phyloP scores from a whole-genome alignment of 2,329 filamentous ascomycete genomes.

The Elsinoe perseae region DNA sequence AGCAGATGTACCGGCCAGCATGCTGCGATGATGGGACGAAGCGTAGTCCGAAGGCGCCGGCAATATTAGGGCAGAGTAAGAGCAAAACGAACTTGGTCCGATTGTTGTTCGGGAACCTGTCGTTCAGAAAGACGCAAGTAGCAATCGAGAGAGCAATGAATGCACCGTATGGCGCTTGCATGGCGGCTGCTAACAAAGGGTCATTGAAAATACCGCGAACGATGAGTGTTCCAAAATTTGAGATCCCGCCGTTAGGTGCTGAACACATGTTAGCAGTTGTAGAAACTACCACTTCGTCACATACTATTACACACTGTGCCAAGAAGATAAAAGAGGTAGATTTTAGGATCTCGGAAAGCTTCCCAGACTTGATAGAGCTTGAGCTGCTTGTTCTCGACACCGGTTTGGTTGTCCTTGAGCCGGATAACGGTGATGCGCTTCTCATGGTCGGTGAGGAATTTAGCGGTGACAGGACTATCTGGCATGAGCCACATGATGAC shows the following conservation, averaged over 20 bases:
- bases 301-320: slow-evolving; percentile 42
- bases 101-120: slow-evolving; percentile 26
- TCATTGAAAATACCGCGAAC: slow-evolving; percentile 50
- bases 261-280: neutral
- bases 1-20: slow-evolving; percentile 51
- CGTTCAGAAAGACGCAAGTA: slow-evolving; percentile 40
- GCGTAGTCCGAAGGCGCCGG: slow-evolving; percentile 51
- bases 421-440: slow-evolving; percentile 47
- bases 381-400: slow-evolving; percentile 49
- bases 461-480: slow-evolving; percentile 49
- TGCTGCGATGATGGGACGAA: slow-evolving; percentile 45
- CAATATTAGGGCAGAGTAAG: slow-evolving; percentile 51
- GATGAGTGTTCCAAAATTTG: slow-evolving; percentile 50
- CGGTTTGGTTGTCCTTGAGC: slow-evolving; percentile 49
- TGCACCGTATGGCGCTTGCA: slow-evolving; percentile 44
- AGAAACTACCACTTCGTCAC: too few relatives aligned
- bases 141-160: slow-evolving; percentile 45
- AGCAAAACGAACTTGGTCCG: slow-evolving; percentile 20
- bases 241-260: slow-evolving; percentile 40
- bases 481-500: slow-evolving; percentile 51
- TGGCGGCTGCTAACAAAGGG: slow-evolving; percentile 44
- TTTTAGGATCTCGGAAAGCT: slow-evolving; percentile 49
- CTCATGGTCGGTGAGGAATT: slow-evolving; percentile 43
- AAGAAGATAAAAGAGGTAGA: slow-evolving; percentile 48
- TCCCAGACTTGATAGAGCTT: slow-evolving; percentile 49